Conservation (phyloP, 768 basidiomycete genomes). For the Suillus lakei region DNA sequence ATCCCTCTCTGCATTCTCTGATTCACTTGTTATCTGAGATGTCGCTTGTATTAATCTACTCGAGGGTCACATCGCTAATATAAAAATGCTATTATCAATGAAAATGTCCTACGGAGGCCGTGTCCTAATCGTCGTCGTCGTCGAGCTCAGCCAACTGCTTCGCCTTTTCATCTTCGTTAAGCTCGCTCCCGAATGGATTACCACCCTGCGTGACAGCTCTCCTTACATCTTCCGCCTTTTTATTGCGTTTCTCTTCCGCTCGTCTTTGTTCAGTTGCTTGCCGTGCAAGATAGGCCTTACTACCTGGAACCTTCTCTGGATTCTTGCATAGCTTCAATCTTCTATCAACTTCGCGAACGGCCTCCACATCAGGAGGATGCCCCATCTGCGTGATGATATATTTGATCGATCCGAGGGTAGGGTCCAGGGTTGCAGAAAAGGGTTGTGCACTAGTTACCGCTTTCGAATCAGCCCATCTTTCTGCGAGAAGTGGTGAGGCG, state of each 20-base stretch:
- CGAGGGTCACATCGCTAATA: constrained; percentile 26
- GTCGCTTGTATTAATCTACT: constrained; percentile 7
- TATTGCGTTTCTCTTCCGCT: constrained; percentile 69
- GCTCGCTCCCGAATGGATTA: constrained; percentile 74
- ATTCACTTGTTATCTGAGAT: constrained; percentile 29
- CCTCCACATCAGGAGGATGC: constrained; percentile 74
- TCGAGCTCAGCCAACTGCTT: constrained; percentile 46
- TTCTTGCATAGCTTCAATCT: constrained; percentile 90
- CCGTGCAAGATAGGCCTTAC: constrained; percentile 74
- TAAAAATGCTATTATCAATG: constrained; percentile 7
- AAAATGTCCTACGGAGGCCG: not conserved
- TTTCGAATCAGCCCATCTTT: constrained; percentile 63
- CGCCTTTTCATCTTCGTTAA: constrained; percentile 41
- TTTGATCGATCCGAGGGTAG: constrained; percentile 52
- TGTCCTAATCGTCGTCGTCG: constrained; percentile 54
- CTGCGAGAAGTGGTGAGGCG: constrained; percentile 60
- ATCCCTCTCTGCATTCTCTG: constrained; percentile 24
- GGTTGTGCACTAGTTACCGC: constrained; percentile 15
- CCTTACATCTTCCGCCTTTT: constrained; percentile 57
- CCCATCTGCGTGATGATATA: constrained; percentile 57
- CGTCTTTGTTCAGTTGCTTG: constrained; percentile 73
- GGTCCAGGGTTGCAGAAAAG: constrained; percentile 28
- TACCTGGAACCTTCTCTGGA: constrained; percentile 94
- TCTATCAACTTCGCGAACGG: constrained; percentile 88
- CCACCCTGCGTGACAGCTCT: constrained; percentile 47